phyloP scores from a whole-genome alignment of 768 basidiomycete genomes.

The Gymnopilus junonius region DNA sequence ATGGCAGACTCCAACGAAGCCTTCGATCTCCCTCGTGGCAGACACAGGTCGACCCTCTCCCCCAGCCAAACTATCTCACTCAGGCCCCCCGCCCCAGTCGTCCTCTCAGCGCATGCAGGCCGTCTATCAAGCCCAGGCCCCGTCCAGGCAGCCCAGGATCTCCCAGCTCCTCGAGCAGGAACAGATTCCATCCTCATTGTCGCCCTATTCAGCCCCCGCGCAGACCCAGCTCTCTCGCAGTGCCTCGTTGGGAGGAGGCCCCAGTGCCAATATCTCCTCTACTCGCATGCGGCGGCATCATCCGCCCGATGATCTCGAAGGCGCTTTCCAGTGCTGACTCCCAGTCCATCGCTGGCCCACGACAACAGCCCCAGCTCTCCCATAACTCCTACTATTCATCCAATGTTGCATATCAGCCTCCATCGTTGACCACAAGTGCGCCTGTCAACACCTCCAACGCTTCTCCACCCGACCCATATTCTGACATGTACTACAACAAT shows the following conservation, averaged over 20 bases:
- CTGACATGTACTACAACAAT: constrained; percentile 69
- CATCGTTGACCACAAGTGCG: constrained; percentile 42
- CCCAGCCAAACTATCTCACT: constrained; percentile 53
- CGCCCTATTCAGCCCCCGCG: constrained; percentile 55
- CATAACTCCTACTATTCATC: constrained; percentile 61
- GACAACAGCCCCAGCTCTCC: constrained; percentile 46
- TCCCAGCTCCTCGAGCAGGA: constrained; percentile 73
- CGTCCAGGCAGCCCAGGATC: constrained; percentile 60
- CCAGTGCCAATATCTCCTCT: constrained; percentile 38
- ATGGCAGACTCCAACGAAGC: constrained; percentile 81
- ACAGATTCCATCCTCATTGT: constrained; percentile 42
- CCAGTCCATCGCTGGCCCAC: constrained; percentile 36
- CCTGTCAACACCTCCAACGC: constrained; percentile 37
- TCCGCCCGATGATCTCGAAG: constrained; percentile 70
- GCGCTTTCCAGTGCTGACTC: constrained; percentile 45
- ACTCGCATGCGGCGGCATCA: constrained; percentile 67
- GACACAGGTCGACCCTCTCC: constrained; percentile 61
- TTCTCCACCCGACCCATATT: constrained; percentile 48
- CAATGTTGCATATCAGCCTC: constrained; percentile 61
- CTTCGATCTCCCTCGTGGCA: constrained; percentile 81
- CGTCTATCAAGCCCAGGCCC: constrained; percentile 47
- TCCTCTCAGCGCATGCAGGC: constrained; percentile 53
- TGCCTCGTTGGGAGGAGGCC: constrained; percentile 61
- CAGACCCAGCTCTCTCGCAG: constrained; percentile 67
- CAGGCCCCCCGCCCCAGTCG: constrained; percentile 51